Evolutionary conservation across 2,329 filamentous ascomycete species (phyloP).

Genomic region (Xylaria sp.): DNA sequence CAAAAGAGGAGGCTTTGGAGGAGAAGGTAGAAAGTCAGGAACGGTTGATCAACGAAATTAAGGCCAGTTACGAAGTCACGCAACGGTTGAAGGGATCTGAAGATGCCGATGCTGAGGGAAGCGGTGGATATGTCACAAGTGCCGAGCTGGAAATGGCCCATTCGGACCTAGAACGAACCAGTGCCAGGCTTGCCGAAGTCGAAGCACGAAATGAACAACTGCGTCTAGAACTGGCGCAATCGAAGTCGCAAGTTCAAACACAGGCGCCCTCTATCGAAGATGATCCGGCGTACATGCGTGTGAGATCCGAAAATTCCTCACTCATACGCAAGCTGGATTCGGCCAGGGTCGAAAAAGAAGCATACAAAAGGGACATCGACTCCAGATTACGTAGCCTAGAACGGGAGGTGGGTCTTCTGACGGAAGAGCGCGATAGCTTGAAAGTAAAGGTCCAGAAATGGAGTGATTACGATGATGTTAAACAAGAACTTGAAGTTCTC

Average conservation of each 20-base stretch:
- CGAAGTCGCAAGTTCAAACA: constrained; percentile 76
- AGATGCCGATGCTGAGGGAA: constrained; percentile 66
- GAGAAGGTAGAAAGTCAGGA: constrained; percentile 97
- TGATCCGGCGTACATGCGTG: constrained; percentile 86
- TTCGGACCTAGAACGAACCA: constrained; percentile 91
- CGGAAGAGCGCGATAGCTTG: constrained; percentile 82
- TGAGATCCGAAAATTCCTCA: constrained; percentile 93
- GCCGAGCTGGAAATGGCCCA: constrained; percentile 95
- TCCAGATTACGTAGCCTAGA: constrained; percentile 81
- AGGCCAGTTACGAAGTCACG: constrained; percentile 96
- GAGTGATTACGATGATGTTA: constrained; percentile 95
- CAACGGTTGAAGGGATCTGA: constrained; percentile 84
- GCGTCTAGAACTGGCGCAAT: constrained; percentile 88
- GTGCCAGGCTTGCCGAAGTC: constrained; percentile 85
- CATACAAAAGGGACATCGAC: constrained; percentile 80
- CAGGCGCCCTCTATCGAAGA: constrained; percentile 79
- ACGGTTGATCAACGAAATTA: constrained; percentile 89
- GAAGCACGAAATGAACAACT: constrained; percentile 95
- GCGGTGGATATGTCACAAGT: constrained; percentile 75
- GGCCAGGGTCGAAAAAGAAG: constrained; percentile 83
- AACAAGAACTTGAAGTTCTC: constrained; percentile 93
- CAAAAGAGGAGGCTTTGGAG: constrained; percentile 89
- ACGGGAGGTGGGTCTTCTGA: constrained; percentile 77
- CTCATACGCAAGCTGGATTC: constrained; percentile 89
- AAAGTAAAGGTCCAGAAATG: constrained; percentile 87